Evolutionary conservation across 805 yeast species (phyloP).

Genomic region (Saturnispora hagleri): DNA sequence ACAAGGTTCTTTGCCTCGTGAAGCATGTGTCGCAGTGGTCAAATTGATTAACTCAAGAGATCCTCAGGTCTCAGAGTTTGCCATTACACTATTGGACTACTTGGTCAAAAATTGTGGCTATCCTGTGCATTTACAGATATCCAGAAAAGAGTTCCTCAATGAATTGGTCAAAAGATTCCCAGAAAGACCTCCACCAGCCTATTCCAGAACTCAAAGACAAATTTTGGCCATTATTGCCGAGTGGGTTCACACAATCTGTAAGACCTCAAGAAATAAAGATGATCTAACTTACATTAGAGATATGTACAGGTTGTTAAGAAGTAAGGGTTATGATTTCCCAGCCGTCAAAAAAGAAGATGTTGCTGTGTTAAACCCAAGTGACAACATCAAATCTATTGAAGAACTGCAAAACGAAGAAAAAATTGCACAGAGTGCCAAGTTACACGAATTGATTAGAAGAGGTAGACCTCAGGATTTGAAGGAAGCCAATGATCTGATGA

Average conservation of each 20-base stretch:
- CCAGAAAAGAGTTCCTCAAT: slow-evolving; percentile 89
- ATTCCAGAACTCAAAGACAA: slow-evolving; percentile 73
- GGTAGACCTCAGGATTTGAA: slow-evolving; percentile 92
- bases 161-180: slow-evolving; percentile 91
- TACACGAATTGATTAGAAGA: slow-evolving; percentile 89
- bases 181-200: slow-evolving; percentile 83
- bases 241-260: slow-evolving; percentile 93
- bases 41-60: slow-evolving; percentile 74
- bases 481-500: slow-evolving; percentile 96
- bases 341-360: slow-evolving; percentile 84
- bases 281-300: slow-evolving; percentile 89
- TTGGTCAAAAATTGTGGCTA: slow-evolving; percentile 97
- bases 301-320: slow-evolving; percentile 84
- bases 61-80: slow-evolving; percentile 77
- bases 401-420: slow-evolving; percentile 91
- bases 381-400: slow-evolving; percentile 74
- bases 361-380: slow-evolving; percentile 87
- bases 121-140: slow-evolving; percentile 90
- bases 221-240: slow-evolving; percentile 89
- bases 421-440: slow-evolving; percentile 85
- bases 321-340: slow-evolving; percentile 92
- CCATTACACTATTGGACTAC: slow-evolving; percentile 64
- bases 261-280: slow-evolving; percentile 80
- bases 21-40: slow-evolving; percentile 82
- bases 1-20: slow-evolving; percentile 85